Percentiles rank a stretch among this genome's conserved stretches.
These are phyloP conservation scores for Phytophthora pistaciae DNA, from an alignment of 352 stramenopile species.

Conservation along the genomic window DNA sequence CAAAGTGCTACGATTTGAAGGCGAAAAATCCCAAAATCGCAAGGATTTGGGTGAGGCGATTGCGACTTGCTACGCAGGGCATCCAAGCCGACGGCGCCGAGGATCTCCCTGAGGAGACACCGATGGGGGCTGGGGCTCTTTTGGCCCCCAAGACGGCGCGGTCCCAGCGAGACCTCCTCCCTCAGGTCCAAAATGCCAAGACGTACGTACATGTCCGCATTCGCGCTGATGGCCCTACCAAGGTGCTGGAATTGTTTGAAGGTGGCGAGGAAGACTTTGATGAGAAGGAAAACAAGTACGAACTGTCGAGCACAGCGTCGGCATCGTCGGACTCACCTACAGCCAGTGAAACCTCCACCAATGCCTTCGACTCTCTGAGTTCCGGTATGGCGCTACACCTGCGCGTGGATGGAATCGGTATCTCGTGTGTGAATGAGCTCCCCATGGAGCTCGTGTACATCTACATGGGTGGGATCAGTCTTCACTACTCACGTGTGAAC, in stretches of 20 bases:
- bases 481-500: slow-evolving; percentile 81
- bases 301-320: slow-evolving; percentile 72
- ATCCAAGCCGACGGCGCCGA: slow-evolving; percentile 16
- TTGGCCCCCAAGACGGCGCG: slow-evolving; percentile 40
- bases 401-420: slow-evolving; percentile 77
- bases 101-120: slow-evolving; percentile 10
- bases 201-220: slow-evolving; percentile 89
- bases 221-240: slow-evolving; percentile 89
- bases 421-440: slow-evolving; percentile 90
- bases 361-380: slow-evolving; percentile 69
- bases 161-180: slow-evolving; percentile 43
- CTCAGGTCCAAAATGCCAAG: slow-evolving; percentile 79
- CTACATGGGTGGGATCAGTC: slow-evolving; percentile 83
- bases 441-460: slow-evolving; percentile 90
- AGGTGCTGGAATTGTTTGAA: slow-evolving; percentile 92
- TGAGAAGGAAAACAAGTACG: slow-evolving; percentile 83
- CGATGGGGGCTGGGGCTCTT: slow-evolving; percentile 16
- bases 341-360: slow-evolving; percentile 80
- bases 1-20: slow-evolving; percentile 89
- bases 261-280: slow-evolving; percentile 89
- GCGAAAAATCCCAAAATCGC: slow-evolving; percentile 79
- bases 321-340: slow-evolving; percentile 74
- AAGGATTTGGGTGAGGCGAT: slow-evolving; percentile 70
- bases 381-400: slow-evolving; percentile 80
- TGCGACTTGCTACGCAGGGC: slow-evolving; percentile 73